Percentiles rank a stretch among this genome's conserved stretches.
phyloP scores from a whole-genome alignment of 208 protist species.

The Leishmania turanica region DNA sequence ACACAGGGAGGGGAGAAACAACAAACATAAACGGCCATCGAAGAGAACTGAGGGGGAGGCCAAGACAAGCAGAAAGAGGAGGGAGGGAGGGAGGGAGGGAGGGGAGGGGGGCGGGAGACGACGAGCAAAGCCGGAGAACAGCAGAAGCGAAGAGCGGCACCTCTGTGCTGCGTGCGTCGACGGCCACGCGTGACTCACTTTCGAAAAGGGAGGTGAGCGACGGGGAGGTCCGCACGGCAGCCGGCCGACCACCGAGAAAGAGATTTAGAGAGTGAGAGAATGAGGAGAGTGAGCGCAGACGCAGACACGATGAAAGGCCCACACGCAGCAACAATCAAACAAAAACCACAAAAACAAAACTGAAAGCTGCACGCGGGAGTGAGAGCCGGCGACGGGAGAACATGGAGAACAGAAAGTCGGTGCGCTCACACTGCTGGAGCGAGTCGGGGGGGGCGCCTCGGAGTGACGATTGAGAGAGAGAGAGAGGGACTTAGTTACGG shows the following conservation, averaged over 20 bases:
- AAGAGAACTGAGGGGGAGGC: background rate
- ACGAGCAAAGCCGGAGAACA: background rate
- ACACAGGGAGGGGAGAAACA: too few species aligned
- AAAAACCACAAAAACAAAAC: background rate
- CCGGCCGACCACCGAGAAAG: background rate
- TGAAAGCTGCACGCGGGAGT: too few species aligned
- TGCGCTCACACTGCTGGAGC: background rate
- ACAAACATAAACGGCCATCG: background rate
- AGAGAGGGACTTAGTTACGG: background rate
- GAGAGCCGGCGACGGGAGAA: too few species aligned
- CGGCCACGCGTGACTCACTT: background rate
- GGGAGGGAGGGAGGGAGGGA: too few species aligned
- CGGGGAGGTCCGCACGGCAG: background rate
- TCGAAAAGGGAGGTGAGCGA: background rate
- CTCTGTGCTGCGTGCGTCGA: background rate
- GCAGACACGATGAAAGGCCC: background rate
- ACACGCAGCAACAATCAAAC: background rate
- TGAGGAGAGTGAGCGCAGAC: background rate
- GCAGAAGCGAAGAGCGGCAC: background rate
- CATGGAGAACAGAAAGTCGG: too few species aligned
- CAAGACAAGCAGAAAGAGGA: background rate
- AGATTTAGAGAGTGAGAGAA: background rate
- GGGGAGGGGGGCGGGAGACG: too few species aligned
- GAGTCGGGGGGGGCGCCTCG: background rate
- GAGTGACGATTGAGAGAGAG: background rate